These are phyloP conservation scores for Xylaria sp. DNA, from an alignment of 2,329 filamentous ascomycete species.

Conservation along the genomic window DNA sequence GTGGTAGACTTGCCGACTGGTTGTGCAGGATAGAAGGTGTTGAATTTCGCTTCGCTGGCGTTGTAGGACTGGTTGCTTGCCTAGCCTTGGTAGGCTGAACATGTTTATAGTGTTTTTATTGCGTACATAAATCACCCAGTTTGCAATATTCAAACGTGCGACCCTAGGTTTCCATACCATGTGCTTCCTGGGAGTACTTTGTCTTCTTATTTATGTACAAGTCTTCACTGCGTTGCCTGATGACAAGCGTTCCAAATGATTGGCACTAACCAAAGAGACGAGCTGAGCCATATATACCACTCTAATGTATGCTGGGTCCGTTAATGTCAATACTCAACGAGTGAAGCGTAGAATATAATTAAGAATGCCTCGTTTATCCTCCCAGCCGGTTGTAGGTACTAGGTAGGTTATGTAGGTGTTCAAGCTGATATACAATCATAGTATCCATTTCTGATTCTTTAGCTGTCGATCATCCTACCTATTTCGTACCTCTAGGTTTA, in stretches of 20 bases:
- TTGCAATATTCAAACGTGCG: not conserved
- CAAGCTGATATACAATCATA: not conserved
- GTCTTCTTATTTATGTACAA: not conserved
- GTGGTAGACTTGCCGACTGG: slow-evolving; percentile 13
- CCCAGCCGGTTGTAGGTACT: not conserved
- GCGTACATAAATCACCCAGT: slow-evolving; percentile 12
- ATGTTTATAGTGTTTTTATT: slow-evolving; percentile 2
- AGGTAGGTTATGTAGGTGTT: not conserved
- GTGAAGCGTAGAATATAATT: not conserved
- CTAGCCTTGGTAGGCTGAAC: slow-evolving; percentile 3
- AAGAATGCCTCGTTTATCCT: not conserved
- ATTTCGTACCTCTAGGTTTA: not conserved
- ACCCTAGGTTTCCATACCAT: not conserved
- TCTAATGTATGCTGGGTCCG: not conserved
- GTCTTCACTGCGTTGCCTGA: not conserved
- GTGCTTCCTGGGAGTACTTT: not conserved
- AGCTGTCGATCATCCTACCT: not conserved
- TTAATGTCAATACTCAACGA: not conserved
- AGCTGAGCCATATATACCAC: not conserved
- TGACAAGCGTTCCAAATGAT: not conserved
- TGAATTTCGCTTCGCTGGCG: slow-evolving; percentile 24
- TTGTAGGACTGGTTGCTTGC: slow-evolving; percentile 19
- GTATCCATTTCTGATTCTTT: not conserved
- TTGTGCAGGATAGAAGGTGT: slow-evolving; percentile 12
- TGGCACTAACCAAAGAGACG: not conserved